These are phyloP conservation scores for Forsythia suspensa DNA, from an alignment of 257 asterid genomes.

Conservation along the genomic window DNA sequence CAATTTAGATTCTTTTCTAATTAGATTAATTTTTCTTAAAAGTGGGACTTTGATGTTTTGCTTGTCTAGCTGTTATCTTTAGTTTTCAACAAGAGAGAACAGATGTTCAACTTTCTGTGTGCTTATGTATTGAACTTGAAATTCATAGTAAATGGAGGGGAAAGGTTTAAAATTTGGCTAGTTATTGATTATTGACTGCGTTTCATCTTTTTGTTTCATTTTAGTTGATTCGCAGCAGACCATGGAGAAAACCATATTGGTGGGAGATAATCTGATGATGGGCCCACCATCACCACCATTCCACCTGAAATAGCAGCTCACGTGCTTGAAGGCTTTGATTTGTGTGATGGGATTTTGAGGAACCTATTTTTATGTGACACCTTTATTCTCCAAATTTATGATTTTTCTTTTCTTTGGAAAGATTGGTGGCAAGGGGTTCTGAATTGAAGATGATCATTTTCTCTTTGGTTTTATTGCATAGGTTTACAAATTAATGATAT, in stretches of 20 bases:
- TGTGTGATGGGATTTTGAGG: conserved; percentile 88
- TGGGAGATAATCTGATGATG: conserved; percentile 97
- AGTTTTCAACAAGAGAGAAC: too few relatives aligned
- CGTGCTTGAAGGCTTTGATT: conserved; percentile 84
- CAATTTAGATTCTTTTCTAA: too few relatives aligned
- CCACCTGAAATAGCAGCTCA: conserved; percentile 96
- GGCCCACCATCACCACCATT: conserved; percentile 91
- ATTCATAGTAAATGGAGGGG: too few relatives aligned
- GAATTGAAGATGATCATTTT: neutral
- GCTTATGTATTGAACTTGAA: too few relatives aligned
- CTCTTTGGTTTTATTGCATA: conserved; percentile 6
- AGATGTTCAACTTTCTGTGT: too few relatives aligned
- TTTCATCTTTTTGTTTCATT: neutral
- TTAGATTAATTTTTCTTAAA: neutral
- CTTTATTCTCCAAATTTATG: neutral
- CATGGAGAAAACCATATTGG: conserved; percentile 94
- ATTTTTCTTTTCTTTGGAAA: neutral
- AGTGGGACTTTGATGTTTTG: conserved; percentile 2
- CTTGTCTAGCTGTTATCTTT: neutral
- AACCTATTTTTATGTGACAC: conserved; percentile 76
- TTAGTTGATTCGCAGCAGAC: conserved; percentile 83
- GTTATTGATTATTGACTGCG: conserved; percentile 8
- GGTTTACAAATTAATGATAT: conserved; percentile 85
- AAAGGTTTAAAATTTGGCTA: neutral
- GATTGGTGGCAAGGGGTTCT: neutral